Conservation (phyloP, 352 stramenopile genomes). For the Phytophthora megakarya region DNA sequence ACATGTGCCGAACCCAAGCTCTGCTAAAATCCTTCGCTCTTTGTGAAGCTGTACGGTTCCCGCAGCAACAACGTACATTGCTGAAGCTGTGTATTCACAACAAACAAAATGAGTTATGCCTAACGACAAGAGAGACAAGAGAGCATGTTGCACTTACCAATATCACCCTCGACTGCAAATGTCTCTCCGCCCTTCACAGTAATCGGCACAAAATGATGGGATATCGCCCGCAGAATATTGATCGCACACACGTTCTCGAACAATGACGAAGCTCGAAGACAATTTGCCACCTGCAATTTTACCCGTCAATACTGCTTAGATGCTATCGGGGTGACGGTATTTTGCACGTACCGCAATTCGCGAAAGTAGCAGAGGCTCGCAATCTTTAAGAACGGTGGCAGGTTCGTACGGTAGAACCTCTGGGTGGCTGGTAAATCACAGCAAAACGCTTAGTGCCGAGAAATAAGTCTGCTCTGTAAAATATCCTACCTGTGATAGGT, state of each 20-base stretch:
- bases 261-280: conserved; percentile 74
- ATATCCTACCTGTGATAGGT: conserved; percentile 58
- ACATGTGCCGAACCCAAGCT: conserved; percentile 72
- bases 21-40: conserved; percentile 61
- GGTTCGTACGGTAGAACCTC: conserved; percentile 66
- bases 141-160: conserved; percentile 47
- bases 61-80: conserved; percentile 79
- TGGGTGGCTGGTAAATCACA: conserved; percentile 36
- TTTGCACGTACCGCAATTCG: conserved; percentile 60
- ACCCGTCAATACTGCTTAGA: not conserved
- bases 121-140: not conserved
- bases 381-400: conserved; percentile 42
- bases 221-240: conserved; percentile 75
- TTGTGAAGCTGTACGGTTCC: conserved; percentile 84
- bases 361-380: conserved; percentile 62
- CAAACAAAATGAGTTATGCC: not conserved
- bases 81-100: conserved; percentile 47
- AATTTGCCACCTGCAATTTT: conserved; percentile 69
- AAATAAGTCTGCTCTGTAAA: not conserved
- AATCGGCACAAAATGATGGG: conserved; percentile 77
- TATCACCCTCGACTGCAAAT: conserved; percentile 66
- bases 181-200: conserved; percentile 53
- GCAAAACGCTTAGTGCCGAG: conserved; percentile 8
- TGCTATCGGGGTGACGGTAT: not conserved
- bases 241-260: conserved; percentile 85